phyloP scores from a whole-genome alignment of 345 rosid genomes.

The Pistacia atlantica region DNA sequence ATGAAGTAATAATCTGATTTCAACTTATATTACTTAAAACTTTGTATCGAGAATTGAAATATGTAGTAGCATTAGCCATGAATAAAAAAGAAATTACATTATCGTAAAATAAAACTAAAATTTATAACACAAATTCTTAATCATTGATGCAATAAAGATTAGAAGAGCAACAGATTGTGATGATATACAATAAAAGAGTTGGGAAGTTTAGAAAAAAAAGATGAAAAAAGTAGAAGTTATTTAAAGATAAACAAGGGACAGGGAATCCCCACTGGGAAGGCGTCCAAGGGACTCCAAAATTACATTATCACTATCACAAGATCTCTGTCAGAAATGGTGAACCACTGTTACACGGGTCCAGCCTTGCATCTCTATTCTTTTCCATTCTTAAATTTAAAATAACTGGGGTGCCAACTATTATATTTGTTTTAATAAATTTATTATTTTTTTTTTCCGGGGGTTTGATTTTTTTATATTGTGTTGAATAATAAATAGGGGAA shows the following conservation, averaged over 20 bases:
- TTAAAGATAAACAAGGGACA: neutral
- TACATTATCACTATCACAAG: slow-evolving; percentile 25
- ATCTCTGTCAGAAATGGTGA: slow-evolving; percentile 44
- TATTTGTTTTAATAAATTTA: slow-evolving; percentile 5
- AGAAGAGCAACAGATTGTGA: no score
- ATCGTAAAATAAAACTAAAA: no score
- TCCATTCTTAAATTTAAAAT: neutral
- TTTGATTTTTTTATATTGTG: neutral
- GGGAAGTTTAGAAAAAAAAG: neutral
- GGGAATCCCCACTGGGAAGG: slow-evolving; percentile 48
- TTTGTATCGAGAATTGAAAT: no score
- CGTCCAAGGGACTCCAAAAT: slow-evolving; percentile 32
- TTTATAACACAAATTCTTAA: no score
- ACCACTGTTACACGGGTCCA: slow-evolving; percentile 17
- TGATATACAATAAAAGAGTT: neutral
- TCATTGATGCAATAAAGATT: no score
- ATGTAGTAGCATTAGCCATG: no score
- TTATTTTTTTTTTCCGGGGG: slow-evolving; percentile 2
- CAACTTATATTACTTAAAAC: no score
- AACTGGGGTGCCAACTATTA: slow-evolving; percentile 17
- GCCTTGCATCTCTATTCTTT: neutral
- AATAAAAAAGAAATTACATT: no score
- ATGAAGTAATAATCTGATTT: no score
- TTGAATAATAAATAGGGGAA: slow-evolving; percentile 12
- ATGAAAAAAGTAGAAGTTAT: neutral